Conservation (phyloP, 352 stramenopile genomes). For the Pythium plurisporium region DNA sequence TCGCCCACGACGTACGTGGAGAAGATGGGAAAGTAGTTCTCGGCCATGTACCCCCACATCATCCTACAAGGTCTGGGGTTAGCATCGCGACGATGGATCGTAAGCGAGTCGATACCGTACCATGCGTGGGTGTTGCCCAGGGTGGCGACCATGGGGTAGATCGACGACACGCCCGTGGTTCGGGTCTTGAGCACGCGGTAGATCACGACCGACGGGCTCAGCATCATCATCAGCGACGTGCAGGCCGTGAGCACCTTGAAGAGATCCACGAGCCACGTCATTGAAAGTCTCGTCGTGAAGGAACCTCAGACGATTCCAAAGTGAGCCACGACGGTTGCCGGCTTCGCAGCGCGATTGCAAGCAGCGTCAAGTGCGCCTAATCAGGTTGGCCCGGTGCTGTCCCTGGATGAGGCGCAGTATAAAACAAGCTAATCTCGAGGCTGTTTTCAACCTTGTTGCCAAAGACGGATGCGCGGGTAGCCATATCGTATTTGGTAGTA, state of each 20-base stretch:
- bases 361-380: not conserved
- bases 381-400: not conserved
- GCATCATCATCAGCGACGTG: constrained; percentile 32
- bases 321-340: too few species aligned
- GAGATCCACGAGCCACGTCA: constrained; percentile 9
- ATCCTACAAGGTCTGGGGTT: too few species aligned
- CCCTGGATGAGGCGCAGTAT: not conserved
- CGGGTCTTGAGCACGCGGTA: constrained; percentile 31
- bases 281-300: not conserved
- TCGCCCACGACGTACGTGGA: constrained; percentile 42
- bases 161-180: constrained; percentile 34
- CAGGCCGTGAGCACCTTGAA: constrained; percentile 29
- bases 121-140: constrained; percentile 27
- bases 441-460: not conserved
- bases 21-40: constrained; percentile 46
- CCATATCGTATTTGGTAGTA: not conserved
- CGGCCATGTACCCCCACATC: constrained; percentile 13
- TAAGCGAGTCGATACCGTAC: too few species aligned
- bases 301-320: not conserved
- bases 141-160: constrained; percentile 44
- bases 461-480: not conserved
- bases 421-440: not conserved
- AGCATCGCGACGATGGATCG: too few species aligned
- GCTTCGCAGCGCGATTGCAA: too few species aligned
- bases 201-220: constrained; percentile 36